Conservation (phyloP, 129 eudicot genomes). For the Deinandra increscens region DNA sequence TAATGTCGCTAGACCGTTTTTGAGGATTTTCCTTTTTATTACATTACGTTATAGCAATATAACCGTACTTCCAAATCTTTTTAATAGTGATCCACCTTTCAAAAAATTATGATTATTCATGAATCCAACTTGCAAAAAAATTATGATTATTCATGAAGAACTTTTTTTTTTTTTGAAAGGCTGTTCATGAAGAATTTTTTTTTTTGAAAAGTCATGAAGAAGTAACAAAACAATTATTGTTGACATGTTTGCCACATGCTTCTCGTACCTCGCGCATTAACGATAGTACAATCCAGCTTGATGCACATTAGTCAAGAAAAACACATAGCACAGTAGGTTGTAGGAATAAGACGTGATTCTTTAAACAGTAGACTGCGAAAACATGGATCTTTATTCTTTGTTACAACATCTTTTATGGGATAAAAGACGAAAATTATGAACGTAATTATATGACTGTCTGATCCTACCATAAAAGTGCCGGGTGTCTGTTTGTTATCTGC, state of each 20-base stretch:
- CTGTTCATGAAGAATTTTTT: no score
- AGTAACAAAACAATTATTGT: not conserved
- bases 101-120: no score
- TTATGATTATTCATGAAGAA: no score
- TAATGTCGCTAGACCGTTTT: no score
- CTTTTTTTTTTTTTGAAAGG: no score
- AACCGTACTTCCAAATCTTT: no score
- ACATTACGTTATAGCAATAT: no score
- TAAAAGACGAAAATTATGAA: slow-evolving; percentile 21
- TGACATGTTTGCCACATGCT: not conserved
- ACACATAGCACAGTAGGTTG: slow-evolving; percentile 4
- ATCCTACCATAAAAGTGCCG: slow-evolving; percentile 7
- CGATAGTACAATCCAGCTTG: slow-evolving; percentile 1
- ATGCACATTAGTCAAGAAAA: slow-evolving; percentile 30
- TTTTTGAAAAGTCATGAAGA: no score
- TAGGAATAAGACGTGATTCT: slow-evolving; percentile 23
- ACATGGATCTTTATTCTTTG: slow-evolving; percentile 27
- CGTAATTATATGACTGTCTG: slow-evolving; percentile 32
- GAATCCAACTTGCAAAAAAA: no score
- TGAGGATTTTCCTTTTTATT: no score
- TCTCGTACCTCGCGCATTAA: slow-evolving; percentile 11
- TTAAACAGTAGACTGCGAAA: slow-evolving; percentile 19
- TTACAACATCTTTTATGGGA: slow-evolving; percentile 28
- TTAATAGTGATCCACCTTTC: no score
- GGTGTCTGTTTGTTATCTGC: not conserved